Conservation (phyloP, 225 moss, liverwort and hornwort species). For the Pseudisothecium myosuroides region DNA sequence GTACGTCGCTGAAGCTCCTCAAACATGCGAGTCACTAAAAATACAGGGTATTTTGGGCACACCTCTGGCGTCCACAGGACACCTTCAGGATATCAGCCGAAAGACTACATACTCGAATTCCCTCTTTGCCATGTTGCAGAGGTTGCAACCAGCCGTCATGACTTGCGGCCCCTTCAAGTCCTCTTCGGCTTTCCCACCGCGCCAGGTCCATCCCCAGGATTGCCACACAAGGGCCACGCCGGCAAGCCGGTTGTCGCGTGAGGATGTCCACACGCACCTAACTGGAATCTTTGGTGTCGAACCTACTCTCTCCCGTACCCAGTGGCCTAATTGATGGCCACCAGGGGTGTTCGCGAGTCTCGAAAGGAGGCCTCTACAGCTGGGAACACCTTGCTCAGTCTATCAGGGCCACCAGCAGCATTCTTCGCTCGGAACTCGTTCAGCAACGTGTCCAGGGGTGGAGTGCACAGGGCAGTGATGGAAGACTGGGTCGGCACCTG, state of each 20-base stretch:
- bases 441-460: constrained; percentile 55
- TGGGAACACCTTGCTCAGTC: constrained; percentile 46
- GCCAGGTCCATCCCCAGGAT: background rate
- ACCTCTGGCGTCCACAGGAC: background rate
- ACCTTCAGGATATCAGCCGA: background rate
- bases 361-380: constrained; percentile 49
- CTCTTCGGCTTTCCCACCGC: background rate
- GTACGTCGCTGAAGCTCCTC: background rate
- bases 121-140: constrained; percentile 2
- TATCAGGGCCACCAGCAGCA: constrained; percentile 38
- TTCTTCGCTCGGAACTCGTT: constrained; percentile 60
- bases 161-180: background rate
- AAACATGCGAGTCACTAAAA: background rate
- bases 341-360: constrained; percentile 66
- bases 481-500: constrained; percentile 53
- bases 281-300: background rate
- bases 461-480: constrained; percentile 64
- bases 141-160: background rate
- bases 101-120: background rate
- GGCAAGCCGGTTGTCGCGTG: background rate
- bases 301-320: background rate
- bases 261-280: background rate
- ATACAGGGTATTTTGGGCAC: background rate
- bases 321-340: constrained; percentile 46
- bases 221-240: background rate